Percentiles rank a stretch among this genome's conserved stretches.
Evolutionary conservation across 2,329 filamentous ascomycete genomes (phyloP).

Genomic region (Cryphonectria parasitica): DNA sequence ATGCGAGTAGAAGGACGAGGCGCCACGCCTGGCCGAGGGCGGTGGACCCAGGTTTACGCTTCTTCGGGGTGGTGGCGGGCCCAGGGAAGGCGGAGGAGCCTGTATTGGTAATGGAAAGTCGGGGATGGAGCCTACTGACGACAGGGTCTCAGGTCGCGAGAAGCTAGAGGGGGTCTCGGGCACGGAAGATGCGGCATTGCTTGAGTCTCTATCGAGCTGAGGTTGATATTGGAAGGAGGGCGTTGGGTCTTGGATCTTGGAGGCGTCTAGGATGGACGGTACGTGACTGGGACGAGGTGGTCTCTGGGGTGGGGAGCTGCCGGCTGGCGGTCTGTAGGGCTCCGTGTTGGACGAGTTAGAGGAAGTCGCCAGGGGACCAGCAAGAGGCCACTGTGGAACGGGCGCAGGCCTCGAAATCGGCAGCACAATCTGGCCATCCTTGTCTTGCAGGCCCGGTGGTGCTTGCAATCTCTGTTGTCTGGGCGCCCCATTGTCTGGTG

Average conservation of each 20-base stretch:
- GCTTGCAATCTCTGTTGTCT: constrained; percentile 40
- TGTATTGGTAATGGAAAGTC: constrained; percentile 57
- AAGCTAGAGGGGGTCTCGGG: constrained; percentile 54
- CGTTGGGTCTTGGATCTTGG: constrained; percentile 58
- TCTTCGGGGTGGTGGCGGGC: constrained; percentile 43
- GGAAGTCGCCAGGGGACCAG: constrained; percentile 44
- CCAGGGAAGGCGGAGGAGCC: constrained; percentile 32
- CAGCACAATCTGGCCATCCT: constrained; percentile 45
- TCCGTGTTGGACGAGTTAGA: constrained; percentile 40
- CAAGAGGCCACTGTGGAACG: constrained; percentile 59
- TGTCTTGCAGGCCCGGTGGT: constrained; percentile 41
- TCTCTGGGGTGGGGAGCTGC: constrained; percentile 57
- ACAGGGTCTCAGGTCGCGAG: constrained; percentile 57
- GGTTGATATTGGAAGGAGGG: constrained; percentile 56
- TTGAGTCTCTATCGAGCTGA: constrained; percentile 42
- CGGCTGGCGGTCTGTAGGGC: constrained; percentile 56
- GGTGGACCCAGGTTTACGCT: constrained; percentile 63
- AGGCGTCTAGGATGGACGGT: constrained; percentile 61
- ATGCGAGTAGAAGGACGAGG: constrained; percentile 68
- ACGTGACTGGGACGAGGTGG: constrained; percentile 64
- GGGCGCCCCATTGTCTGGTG: constrained; percentile 31
- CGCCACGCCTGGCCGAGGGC: constrained; percentile 62
- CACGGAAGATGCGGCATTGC: constrained; percentile 41
- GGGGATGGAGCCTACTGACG: constrained; percentile 60
- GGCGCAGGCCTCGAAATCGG: constrained; percentile 59